Base-by-base conservation (phyloP, 1,284 basidiomycete genomes). In the Tremellales sp. region DNA sequence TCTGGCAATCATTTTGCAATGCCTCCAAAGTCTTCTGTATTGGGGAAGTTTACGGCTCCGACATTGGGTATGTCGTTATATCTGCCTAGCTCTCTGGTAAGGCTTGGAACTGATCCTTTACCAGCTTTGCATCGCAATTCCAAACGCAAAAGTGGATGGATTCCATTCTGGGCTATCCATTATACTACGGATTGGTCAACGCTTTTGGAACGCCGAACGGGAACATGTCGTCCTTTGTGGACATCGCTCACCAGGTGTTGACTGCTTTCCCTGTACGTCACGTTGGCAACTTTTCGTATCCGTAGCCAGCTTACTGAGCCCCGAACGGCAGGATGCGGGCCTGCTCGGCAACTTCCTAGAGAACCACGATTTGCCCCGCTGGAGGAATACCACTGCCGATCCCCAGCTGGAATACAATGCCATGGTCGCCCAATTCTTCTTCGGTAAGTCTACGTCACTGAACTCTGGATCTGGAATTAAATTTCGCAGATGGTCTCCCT, bases 11-110 rank as follows among this genome's bases (percentile, higher is more conserved):
- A 2, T 89, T 91, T 66, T 84, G 81, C 57, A 72, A 71, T 28
- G 78, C 78, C 19, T 83, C 85, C 0, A 85, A 84, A 1, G 84
- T 88, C 29, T 91, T 87, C 72, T 87, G 85, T 52, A 85, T 88
- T 43, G 87, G 87, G 27, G 87, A 90, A 71, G 84, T 90, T 18
- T 82, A 81, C 56, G 79, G 77, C 24, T 64, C 74, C 38, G 77
- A 82, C 43, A 75, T 85, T 26, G 67, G 72, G 70, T 85, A 47
- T 42, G 63, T 60, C 8, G 18, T 8, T 19, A 24, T 18, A 13
- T 25, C 19, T 21, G 7, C 8, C 32, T 45, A 26, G 10, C 24
- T 25, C 14, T 12, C 21, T 22, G 24, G 8, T 32, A 29, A 19
- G 6, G 2, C 1, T 19, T n/a, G 4, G 19, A 26, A 32, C 42